Conservation (phyloP, 176 grass and related monocot species). For the Oryza coarctata region DNA sequence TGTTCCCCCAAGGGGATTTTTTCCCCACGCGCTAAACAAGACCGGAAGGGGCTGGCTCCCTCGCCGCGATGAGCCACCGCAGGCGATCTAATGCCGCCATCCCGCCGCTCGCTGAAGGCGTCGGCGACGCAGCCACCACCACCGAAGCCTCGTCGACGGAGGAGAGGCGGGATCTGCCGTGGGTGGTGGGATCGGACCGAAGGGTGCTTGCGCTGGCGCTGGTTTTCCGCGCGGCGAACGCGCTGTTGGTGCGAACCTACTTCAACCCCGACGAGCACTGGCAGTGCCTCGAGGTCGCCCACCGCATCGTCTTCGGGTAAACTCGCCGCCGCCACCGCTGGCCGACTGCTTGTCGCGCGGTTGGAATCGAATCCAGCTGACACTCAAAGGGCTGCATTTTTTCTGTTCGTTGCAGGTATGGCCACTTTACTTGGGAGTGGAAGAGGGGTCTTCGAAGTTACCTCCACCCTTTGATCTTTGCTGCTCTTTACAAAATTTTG, state of each 20-base stretch:
- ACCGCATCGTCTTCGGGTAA: constrained; percentile 84
- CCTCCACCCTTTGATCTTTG: constrained; percentile 82
- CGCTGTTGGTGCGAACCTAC: constrained; percentile 77
- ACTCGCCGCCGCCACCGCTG: neutral
- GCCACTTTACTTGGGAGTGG: constrained; percentile 97
- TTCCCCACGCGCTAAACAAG: no score
- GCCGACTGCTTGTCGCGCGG: neutral
- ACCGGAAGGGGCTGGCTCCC: neutral
- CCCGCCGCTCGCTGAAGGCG: neutral
- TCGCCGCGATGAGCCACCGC: constrained; percentile 45
- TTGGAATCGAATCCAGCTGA: neutral
- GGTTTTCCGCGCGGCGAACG: constrained; percentile 68
- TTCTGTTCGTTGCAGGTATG: constrained; percentile 52
- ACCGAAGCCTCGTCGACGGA: neutral
- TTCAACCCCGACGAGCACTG: constrained; percentile 97
- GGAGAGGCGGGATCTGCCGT: neutral
- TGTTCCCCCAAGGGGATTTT: no score
- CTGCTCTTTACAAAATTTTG: constrained; percentile 66
- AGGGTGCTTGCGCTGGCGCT: constrained; percentile 57
- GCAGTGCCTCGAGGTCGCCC: constrained; percentile 95
- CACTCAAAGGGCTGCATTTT: neutral
- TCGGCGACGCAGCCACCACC: neutral
- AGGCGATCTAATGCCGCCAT: constrained; percentile 33
- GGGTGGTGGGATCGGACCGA: constrained; percentile 33
- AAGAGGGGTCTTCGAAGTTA: constrained; percentile 72